Evolutionary conservation across 1,284 basidiomycete species (phyloP), one percentile per base, ranked within the genome.

Genomic region (Exsudoporus floridanus): DNA sequence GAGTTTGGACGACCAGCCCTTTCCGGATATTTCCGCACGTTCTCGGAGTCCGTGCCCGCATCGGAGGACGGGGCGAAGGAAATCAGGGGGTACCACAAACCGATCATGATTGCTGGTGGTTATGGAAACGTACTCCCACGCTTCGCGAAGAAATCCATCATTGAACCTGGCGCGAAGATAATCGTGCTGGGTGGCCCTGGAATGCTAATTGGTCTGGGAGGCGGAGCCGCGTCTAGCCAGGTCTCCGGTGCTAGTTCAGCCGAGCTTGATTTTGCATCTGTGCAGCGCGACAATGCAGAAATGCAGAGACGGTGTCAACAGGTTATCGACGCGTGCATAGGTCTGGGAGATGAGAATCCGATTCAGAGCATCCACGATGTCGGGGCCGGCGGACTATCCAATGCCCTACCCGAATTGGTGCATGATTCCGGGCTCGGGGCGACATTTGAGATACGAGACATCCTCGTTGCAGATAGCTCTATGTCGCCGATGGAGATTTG

Each of bases 401-500:
- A 99, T 69, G 96, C 96, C 19, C 78, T 99, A 5, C 96, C 96
- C 0, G 96, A 99, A 73, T 78, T 99, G 23, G 97, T 99, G 2
- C 95, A 98, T 70, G 96, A 99, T 70, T 90, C 92, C 4, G 84
- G 81, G 35, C 78, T 98, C 8, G 97, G 97, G 27, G 97, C 92
- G 3, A 79, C 71, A n/a, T 95, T 98, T 66, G 96, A 99, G 76
- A 94, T 99, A 63, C 80, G 96, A 18, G 91, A 98, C 61, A 86
- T 99, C 8, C 82, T 92, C 25, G 84, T 98, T 41, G 96, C 94
- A 35, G 97, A 99, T 71, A 80, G 83, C 30, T 87, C 88, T 42
- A 94, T 99, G 92, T 95, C 92, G 9, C 97, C 96, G 0, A 98
- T 99, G 94, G 96, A 98, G 75, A 98, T 99, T 56, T 99, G 96